Evolutionary conservation across 2,329 filamentous ascomycete genomes (phyloP), one percentile per base, ranked within the genome.

Genomic region (Fusarium multiceps): DNA sequence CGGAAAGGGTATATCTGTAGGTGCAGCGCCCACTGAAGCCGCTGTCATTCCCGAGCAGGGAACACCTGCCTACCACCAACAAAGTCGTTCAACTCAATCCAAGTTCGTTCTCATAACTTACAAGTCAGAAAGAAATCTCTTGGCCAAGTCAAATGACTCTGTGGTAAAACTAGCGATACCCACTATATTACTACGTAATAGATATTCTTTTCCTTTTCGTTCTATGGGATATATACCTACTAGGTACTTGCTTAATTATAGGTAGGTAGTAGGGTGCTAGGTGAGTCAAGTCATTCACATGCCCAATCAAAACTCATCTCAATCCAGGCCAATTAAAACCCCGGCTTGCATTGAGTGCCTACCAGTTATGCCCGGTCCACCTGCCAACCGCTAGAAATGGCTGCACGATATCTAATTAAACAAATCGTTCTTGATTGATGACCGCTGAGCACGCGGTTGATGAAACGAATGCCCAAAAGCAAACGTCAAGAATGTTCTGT

Each of bases 371-470:
- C 40, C 43, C 55, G 53, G 70, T 73, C 56, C 60, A 68, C 70
- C 72, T 62, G 70, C 70, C 72, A 74, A 74, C 72, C 53, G 48
- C 59, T 40, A 40, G 21, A n/a, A 37, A n/a, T 18, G 34, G 30
- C 30, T 32, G 30, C 34, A 37, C 18, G 18, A 37, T n/a, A 27
- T 3, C 25, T 27, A 37, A n/a, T 37, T 18, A 21, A 23, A 16
- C 27, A 51, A 37, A 43, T 34, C 34, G 34, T 37, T 34, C 14
- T 34, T 28, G n/a, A 25, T 21, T 42, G 16, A 25, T 21, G 23
- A n/a, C 42, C 42, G 34, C 23, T 20, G 12, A 25, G 23, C 28
- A 20, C 12, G 27, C 23, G 13, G 43, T 27, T 43, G 20, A 34
- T 55, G 54, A 54, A 57, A 58, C 45, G 45, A 20, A n/a, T 8